Evolutionary conservation across 1,139 yeast species (phyloP), one percentile per base, ranked within the genome.

Genomic region (Geotrichum aggregatum): DNA sequence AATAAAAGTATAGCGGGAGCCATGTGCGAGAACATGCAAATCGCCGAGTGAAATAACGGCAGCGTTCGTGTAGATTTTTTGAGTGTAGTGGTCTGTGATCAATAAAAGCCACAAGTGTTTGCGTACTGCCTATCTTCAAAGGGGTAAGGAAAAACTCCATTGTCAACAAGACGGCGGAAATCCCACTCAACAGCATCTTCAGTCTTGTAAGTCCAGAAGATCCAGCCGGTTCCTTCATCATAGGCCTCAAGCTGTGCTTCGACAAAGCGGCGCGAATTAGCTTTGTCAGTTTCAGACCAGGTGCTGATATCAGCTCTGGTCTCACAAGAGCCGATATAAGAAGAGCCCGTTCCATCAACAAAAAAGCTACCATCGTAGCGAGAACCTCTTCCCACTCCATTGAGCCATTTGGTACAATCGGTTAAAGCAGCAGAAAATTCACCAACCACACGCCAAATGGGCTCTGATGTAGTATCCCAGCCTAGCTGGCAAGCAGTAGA

Each of bases 381-480:
- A 24, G 97, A 83, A 49, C 96, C 96, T 52, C 82, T 75, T 45
- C 88, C 87, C 40, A 87, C 95, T 62, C 98, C 98, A 63, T 92
- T 92, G 56, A 92, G 74, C 96, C 96, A 87, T 56, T 76, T 76
- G 21, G 95, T 82, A 74, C 98, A 92, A 71, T 92, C 98, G 11
- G 96, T 88, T 60, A 91, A 75, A 1, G 98, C 97, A 18, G 94
- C 97, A 30, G 94, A 78, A 85, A 92, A 92, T 74, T 92, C 98
- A 56, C 98, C 98, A 54, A 80, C 76, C 31, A 91, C 78, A 54
- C 80, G 78, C 87, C 95, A 85, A 69, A 84, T 84, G 62, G 70
- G 66, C 66, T 87, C 95, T 39, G 67, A 58, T 43, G 63, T 59
- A 43, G 80, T 72, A 45, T 69, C 71, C 35, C 66, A 55, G 49